Evolutionary conservation across 768 basidiomycete genomes (phyloP), one percentile per base, ranked within the genome.

Genomic region (Lactarius trivialis): DNA sequence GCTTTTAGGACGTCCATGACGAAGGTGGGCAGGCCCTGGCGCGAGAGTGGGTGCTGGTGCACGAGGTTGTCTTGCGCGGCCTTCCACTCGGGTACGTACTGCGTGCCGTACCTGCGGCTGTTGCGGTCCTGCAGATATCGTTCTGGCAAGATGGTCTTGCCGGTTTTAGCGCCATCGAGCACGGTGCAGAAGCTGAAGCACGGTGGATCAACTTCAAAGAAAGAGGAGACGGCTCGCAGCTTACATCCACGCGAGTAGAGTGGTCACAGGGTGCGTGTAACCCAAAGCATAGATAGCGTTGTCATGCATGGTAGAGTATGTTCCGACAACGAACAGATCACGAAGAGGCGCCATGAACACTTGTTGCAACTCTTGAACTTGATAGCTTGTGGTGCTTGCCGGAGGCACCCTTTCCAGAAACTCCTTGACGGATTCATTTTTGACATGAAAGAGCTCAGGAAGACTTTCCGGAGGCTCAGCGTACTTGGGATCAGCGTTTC

Each of bases 141-240:
- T 0, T 73, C 67, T 0, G 68, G 70, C 7, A 68, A 68, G 41
- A 87, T 75, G 0, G 72, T 74, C 55, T 80, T 75, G 0, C 86
- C 86, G 8, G 82, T 83, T 66, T 89, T 89, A 8, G 79, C 67
- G 1, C 82, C 80, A 66, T 89, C 86, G 1, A 89, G 77, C 12
- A 82, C 74, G 45, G 77, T 78, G 62, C 80, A 74, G 70, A 82
- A 81, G 75, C 80, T 79, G 53, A 19, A 51, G 21, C 24, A n/a
- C n/a, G n/a, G 28, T 7, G 21, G 30, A 51, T 21, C 30, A 45
- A 58, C 11, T 54, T 3, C 17, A 30, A 8, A 15, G 34, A 45
- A 21, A 37, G 26, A 19, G 5, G 32, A 50, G 11, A n/a, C 19
- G 4, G 19, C 21, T 36, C n/a, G n/a, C n/a, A 28, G 61, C 77